Conservation (phyloP, 2,329 filamentous ascomycete genomes). For the Grosmannia clavigera region DNA sequence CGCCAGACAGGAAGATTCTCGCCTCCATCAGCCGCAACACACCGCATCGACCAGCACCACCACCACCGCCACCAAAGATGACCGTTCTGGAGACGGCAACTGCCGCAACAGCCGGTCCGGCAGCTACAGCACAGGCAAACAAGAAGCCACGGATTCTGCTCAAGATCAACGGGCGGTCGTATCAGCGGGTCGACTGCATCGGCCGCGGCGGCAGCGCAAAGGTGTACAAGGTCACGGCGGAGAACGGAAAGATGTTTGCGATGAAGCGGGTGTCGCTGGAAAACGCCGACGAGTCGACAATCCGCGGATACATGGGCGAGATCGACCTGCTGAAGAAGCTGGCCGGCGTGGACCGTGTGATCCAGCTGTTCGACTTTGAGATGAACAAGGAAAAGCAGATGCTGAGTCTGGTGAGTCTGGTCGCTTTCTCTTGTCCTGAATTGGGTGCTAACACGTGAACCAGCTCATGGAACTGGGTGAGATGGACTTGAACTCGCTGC, state of each 20-base stretch:
- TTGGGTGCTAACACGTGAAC: not conserved
- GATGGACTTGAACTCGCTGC: slow-evolving; percentile 77
- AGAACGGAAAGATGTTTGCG: slow-evolving; percentile 92
- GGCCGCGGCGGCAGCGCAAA: slow-evolving; percentile 87
- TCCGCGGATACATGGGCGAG: slow-evolving; percentile 85
- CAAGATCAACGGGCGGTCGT: slow-evolving; percentile 80
- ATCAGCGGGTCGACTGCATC: slow-evolving; percentile 79
- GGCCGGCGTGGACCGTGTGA: slow-evolving; percentile 75
- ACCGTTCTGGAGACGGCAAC: slow-evolving; percentile 88
- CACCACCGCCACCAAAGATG: slow-evolving; percentile 83
- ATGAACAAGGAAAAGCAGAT: slow-evolving; percentile 85
- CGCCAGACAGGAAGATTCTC: slow-evolving; percentile 41
- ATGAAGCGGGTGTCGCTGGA: slow-evolving; percentile 87
- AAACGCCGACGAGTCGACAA: slow-evolving; percentile 71
- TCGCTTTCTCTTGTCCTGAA: not conserved
- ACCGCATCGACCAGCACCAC: slow-evolving; percentile 63
- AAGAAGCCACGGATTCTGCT: slow-evolving; percentile 72
- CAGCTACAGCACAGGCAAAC: slow-evolving; percentile 53
- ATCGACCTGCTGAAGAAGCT: slow-evolving; percentile 82
- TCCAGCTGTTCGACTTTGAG: slow-evolving; percentile 84
- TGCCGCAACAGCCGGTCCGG: slow-evolving; percentile 65
- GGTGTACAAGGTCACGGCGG: slow-evolving; percentile 92
- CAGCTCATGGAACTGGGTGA: slow-evolving; percentile 97
- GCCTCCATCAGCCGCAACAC: slow-evolving; percentile 50
- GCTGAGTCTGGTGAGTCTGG: slow-evolving; percentile 60